Evolutionary conservation across 805 yeast genomes (phyloP), one percentile per base, ranked within the genome.

Genomic region (Naumovozyma baii): DNA sequence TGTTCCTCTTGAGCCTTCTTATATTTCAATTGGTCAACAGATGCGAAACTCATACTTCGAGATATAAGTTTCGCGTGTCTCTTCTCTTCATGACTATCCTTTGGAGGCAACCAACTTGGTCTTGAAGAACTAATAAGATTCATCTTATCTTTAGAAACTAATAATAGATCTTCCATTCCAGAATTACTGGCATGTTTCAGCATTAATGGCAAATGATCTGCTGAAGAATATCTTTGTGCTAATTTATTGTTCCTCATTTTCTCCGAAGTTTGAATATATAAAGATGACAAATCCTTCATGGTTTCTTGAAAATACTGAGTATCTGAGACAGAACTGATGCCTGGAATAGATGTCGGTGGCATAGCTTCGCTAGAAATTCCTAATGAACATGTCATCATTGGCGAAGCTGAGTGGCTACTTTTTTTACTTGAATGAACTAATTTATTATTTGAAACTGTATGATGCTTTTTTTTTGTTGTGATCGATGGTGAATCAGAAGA

Each of bases 41-140:
- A 51, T 10, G 59, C 57, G 44, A 50, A 47, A 36, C 58, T 52
- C 17, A 57, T 47, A 10, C 53, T 55, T 39, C 61, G 64, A 37
- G 67, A 61, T 41, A 78, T 68, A 48, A 77, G 76, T 32, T 60
- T 63, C 47, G 75, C 76, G 50, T 80, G 86, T 42, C 66, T 68
- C 28, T 63, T 55, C 26, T 68, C 68, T 49, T 80, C 87, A 5
- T 50, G 52, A 5, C 59, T 48, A 29, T 66, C 63, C 50, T 80
- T 80, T 3, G 85, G 86, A 3, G 87, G 87, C 33, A 79, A 57
- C 72, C 83, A 77, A 34, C 74, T 68, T 2, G 87, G 87, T 46
- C 87, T 67, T 0, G 84, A 73, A 30, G 72, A 74, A 36, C 79
- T 69, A 25, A 78, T 57, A 9, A 61, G 54, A 17, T 66, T 67